phyloP scores from a whole-genome alignment of 2,329 filamentous ascomycete species.

The Xylariales sp. region DNA sequence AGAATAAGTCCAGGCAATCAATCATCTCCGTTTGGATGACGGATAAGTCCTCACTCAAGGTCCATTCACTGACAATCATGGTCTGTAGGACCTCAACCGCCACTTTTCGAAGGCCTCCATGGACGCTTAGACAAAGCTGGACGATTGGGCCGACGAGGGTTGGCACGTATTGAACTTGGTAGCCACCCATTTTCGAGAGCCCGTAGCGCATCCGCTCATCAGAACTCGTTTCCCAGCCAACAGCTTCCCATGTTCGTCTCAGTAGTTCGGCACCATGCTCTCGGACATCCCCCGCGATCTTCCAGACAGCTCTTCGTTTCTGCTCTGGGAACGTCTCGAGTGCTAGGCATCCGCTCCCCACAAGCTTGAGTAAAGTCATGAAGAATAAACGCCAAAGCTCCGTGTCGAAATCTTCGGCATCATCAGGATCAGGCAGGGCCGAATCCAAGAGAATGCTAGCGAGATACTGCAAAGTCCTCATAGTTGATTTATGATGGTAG shows the following conservation, averaged over 20 bases:
- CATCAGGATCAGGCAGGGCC: slow-evolving; percentile 88
- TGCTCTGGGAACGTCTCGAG: slow-evolving; percentile 97
- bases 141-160: slow-evolving; percentile 91
- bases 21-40: slow-evolving; percentile 97
- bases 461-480: slow-evolving; percentile 86
- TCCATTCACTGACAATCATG: slow-evolving; percentile 99
- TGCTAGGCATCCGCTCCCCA: slow-evolving; percentile 88
- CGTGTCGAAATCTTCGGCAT: slow-evolving; percentile 91
- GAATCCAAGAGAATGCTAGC: slow-evolving; percentile 82
- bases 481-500: slow-evolving; percentile 89
- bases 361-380: slow-evolving; percentile 85
- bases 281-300: slow-evolving; percentile 95
- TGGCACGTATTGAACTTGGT: slow-evolving; percentile 98
- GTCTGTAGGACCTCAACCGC: slow-evolving; percentile 94
- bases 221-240: slow-evolving; percentile 90
- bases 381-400: slow-evolving; percentile 96
- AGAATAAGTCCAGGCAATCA: slow-evolving; percentile 88
- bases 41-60: slow-evolving; percentile 88
- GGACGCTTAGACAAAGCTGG: slow-evolving; percentile 92
- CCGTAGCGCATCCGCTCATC: slow-evolving; percentile 85
- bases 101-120: slow-evolving; percentile 88
- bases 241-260: slow-evolving; percentile 89
- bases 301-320: slow-evolving; percentile 96
- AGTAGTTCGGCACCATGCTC: slow-evolving; percentile 90
- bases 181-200: slow-evolving; percentile 88